phyloP scores from a whole-genome alignment of 352 stramenopile genomes.

The Phytophthora agathidicida region DNA sequence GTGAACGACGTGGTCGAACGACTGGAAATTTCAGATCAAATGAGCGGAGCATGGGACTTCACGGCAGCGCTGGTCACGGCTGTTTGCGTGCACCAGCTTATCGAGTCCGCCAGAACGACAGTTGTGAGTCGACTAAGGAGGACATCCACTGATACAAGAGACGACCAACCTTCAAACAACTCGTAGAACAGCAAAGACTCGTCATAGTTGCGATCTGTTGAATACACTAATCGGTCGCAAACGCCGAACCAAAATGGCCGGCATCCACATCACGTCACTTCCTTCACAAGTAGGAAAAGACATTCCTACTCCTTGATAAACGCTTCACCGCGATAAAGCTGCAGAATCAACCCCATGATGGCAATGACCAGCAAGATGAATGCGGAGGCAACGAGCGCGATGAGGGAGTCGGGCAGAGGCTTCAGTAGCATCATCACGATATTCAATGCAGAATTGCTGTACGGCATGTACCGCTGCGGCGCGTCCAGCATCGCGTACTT shows the following conservation, averaged over 20 bases:
- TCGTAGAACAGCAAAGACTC: not conserved
- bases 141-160: not conserved
- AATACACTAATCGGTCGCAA: too few species aligned
- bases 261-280: too few species aligned
- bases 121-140: constrained; percentile 2
- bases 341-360: constrained; percentile 31
- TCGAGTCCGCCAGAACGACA: constrained; percentile 27
- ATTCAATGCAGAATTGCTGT: constrained; percentile 37
- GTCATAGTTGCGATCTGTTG: too few species aligned
- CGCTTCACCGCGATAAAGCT: constrained; percentile 20
- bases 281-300: too few species aligned
- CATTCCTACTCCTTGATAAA: constrained; percentile 20
- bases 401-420: constrained; percentile 40
- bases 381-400: constrained; percentile 39
- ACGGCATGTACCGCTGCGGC: constrained; percentile 68
- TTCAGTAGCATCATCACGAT: constrained; percentile 35
- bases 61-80: constrained; percentile 36
- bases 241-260: too few species aligned
- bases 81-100: constrained; percentile 40
- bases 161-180: not conserved
- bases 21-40: constrained; percentile 32
- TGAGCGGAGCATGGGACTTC: constrained; percentile 40
- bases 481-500: constrained; percentile 63
- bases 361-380: constrained; percentile 35
- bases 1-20: constrained; percentile 7